Evolutionary conservation across 805 yeast species (phyloP).

Genomic region (Candida khao-thaluensis): DNA sequence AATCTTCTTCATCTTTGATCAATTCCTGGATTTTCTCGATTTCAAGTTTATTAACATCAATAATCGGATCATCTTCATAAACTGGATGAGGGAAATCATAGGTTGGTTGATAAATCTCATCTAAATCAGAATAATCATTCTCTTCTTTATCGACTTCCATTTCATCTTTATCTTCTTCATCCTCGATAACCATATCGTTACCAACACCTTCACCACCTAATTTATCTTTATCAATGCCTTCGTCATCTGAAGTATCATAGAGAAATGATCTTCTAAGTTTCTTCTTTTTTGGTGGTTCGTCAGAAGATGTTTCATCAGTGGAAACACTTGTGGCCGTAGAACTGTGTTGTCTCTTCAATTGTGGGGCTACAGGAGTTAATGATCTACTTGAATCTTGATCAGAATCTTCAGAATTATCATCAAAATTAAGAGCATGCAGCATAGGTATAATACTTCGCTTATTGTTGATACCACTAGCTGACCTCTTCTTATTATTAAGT

Average conservation of each 20-base stretch:
- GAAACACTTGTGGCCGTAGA: conserved; percentile 22
- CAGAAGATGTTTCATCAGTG: conserved; percentile 18
- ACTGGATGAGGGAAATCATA: conserved; percentile 55
- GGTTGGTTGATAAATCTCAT: conserved; percentile 50
- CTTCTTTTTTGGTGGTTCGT: conserved; percentile 24
- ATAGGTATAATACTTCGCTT: conserved; percentile 46
- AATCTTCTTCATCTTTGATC: conserved; percentile 76
- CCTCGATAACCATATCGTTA: conserved; percentile 21
- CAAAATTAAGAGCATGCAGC: conserved; percentile 54
- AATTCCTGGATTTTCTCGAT: conserved; percentile 51
- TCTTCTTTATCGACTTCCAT: conserved; percentile 19
- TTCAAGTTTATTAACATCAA: conserved; percentile 29
- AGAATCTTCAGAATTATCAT: conserved; percentile 32
- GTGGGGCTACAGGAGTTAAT: conserved; percentile 29
- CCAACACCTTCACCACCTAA: background rate
- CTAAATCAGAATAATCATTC: conserved; percentile 28
- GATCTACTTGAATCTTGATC: conserved; percentile 39
- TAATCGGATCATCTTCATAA: conserved; percentile 37
- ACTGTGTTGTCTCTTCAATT: conserved; percentile 31
- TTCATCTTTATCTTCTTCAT: conserved; percentile 21
- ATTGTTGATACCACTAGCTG: conserved; percentile 12
- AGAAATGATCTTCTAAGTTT: conserved; percentile 21
- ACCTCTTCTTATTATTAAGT: conserved; percentile 25
- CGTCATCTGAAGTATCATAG: conserved; percentile 36
- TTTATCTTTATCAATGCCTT: conserved; percentile 4